A percentile compares a stretch with the other conserved stretches of the same genome.
Evolutionary conservation across 805 yeast genomes (phyloP).

Genomic region (Saccharomycopsis javanensis): DNA sequence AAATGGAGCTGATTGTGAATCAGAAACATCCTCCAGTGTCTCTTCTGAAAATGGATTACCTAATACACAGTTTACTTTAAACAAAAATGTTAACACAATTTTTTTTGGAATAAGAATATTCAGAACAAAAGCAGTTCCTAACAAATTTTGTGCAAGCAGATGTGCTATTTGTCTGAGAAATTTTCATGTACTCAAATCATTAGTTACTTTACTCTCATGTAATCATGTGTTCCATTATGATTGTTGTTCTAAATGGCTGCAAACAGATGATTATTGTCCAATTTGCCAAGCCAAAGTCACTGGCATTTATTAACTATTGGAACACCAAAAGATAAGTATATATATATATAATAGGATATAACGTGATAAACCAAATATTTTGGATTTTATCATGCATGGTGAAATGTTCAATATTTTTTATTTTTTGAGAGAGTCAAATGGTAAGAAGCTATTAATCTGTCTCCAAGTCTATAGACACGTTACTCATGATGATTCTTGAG

Average conservation of each 20-base stretch:
- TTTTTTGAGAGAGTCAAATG: too few species aligned
- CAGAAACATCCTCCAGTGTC: neutral
- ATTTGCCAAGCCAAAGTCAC: conserved; percentile 42
- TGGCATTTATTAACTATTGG: conserved; percentile 7
- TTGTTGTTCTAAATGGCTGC: conserved; percentile 52
- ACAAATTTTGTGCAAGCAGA: conserved; percentile 25
- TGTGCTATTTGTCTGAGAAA: conserved; percentile 54
- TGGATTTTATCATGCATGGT: too few species aligned
- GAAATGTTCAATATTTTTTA: too few species aligned
- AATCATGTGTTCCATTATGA: conserved; percentile 50
- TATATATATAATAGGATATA: too few species aligned
- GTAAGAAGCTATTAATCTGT: too few species aligned
- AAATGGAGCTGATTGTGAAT: neutral
- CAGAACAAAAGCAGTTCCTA: conserved; percentile 13
- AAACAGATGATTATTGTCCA: conserved; percentile 48
- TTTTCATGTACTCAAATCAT: conserved; percentile 36
- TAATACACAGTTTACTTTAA: neutral
- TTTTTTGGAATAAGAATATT: neutral
- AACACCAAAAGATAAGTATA: too few species aligned
- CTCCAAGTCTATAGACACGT: too few species aligned
- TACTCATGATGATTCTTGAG: too few species aligned
- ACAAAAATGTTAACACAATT: too few species aligned
- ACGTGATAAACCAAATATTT: too few species aligned
- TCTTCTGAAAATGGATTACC: neutral
- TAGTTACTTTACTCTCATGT: conserved; percentile 46